phyloP scores from a whole-genome alignment of 768 basidiomycete species.

The Pulveroboletus sp. region DNA sequence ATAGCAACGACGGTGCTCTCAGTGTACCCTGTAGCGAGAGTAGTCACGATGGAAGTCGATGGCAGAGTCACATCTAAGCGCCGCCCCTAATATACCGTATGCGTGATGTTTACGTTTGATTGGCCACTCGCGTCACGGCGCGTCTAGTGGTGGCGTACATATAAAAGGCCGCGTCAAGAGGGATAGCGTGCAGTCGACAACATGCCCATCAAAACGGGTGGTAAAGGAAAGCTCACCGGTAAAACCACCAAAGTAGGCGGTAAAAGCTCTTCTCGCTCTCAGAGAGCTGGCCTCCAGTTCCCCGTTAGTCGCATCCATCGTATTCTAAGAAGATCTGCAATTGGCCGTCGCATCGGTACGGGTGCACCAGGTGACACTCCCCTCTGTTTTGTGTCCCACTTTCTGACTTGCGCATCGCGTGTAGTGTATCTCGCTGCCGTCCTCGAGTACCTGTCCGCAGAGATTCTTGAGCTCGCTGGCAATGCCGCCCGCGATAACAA shows the following conservation, averaged over 20 bases:
- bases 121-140: slow-evolving; percentile 34
- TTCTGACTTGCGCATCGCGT: neutral
- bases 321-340: slow-evolving; percentile 81
- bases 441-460: slow-evolving; percentile 88
- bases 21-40: neutral
- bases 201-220: slow-evolving; percentile 29
- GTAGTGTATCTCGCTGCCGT: slow-evolving; percentile 89
- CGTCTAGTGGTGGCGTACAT: slow-evolving; percentile 29
- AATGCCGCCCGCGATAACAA: slow-evolving; percentile 89
- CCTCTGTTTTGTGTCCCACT: slow-evolving; percentile 7
- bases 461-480: slow-evolving; percentile 91
- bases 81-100: slow-evolving; percentile 33
- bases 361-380: slow-evolving; percentile 66
- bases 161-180: slow-evolving; percentile 18
- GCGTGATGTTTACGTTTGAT: slow-evolving; percentile 32
- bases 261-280: slow-evolving; percentile 65
- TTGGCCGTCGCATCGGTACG: slow-evolving; percentile 81
- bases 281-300: slow-evolving; percentile 76
- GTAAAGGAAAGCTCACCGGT: slow-evolving; percentile 39
- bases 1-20: slow-evolving; percentile 23
- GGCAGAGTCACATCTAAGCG: slow-evolving; percentile 1
- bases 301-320: slow-evolving; percentile 92
- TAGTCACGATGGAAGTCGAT: slow-evolving; percentile 18
- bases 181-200: neutral
- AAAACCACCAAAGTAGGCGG: slow-evolving; percentile 40